Conservation (phyloP, 345 rosid species). For the Populus pruinosa region DNA sequence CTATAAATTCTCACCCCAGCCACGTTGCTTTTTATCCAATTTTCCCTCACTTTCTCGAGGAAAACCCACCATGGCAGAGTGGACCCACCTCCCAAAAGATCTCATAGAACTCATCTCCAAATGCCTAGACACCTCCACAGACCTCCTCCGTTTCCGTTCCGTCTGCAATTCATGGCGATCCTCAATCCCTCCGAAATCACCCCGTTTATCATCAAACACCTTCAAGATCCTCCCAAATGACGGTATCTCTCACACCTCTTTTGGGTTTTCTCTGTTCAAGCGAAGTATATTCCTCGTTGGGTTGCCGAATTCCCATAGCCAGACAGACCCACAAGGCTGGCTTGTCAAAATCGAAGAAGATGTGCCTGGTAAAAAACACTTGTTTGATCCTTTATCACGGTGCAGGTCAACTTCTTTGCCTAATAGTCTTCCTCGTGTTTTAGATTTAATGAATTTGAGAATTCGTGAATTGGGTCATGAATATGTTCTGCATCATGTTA, state of each 20-base stretch:
- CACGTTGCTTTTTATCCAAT: not conserved
- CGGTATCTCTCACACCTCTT: slow-evolving; percentile 37
- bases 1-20: not conserved
- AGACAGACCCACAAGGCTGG: slow-evolving; percentile 42
- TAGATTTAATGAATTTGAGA: slow-evolving; percentile 43
- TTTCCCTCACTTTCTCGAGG: not conserved
- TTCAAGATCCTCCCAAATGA: slow-evolving; percentile 57
- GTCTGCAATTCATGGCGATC: slow-evolving; percentile 81
- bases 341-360: slow-evolving; percentile 62
- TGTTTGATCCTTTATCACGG: slow-evolving; percentile 66
- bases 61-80: slow-evolving; percentile 50
- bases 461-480: slow-evolving; percentile 64
- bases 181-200: slow-evolving; percentile 37
- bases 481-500: slow-evolving; percentile 55
- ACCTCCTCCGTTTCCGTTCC: slow-evolving; percentile 69
- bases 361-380: slow-evolving; percentile 29
- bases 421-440: slow-evolving; percentile 36
- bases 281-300: slow-evolving; percentile 57
- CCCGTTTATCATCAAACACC: slow-evolving; percentile 24
- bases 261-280: slow-evolving; percentile 64
- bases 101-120: slow-evolving; percentile 54
- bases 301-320: slow-evolving; percentile 22
- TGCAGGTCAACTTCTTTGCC: slow-evolving; percentile 33
- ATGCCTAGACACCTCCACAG: slow-evolving; percentile 47
- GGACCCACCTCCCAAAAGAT: slow-evolving; percentile 68